A percentile compares a stretch with the other conserved stretches of the same genome.
phyloP scores from a whole-genome alignment of 169 alveolate species.

The Plasmodium fragile region DNA sequence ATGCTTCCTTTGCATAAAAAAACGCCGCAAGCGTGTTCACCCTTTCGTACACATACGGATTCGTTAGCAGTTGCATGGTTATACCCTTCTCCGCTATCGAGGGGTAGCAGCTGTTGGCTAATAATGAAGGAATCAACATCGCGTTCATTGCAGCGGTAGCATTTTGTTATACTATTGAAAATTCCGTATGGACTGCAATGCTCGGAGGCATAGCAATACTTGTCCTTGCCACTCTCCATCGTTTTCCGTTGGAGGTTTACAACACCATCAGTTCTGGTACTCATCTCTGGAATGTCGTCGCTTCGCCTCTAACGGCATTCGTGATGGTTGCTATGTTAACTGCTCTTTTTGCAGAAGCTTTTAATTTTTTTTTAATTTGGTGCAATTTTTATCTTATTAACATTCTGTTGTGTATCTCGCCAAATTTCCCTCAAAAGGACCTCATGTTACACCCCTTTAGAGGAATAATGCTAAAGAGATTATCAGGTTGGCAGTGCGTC shows the following conservation, averaged over 20 bases:
- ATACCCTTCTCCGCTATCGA: not conserved
- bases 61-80: not conserved
- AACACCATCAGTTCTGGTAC: not conserved
- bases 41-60: not conserved
- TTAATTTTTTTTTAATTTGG: not conserved
- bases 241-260: not conserved
- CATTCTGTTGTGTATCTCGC: not conserved
- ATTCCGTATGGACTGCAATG: not conserved
- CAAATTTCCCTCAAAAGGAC: not conserved
- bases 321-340: not conserved
- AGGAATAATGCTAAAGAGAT: not conserved
- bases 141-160: slow-evolving; percentile 30
- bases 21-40: not conserved
- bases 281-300: not conserved
- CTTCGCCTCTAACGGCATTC: not conserved
- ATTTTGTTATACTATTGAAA: slow-evolving; percentile 25
- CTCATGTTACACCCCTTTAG: not conserved
- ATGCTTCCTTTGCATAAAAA: not conserved
- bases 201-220: not conserved
- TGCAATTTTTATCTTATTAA: not conserved
- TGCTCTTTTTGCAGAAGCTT: not conserved
- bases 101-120: not conserved
- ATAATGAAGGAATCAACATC: slow-evolving; percentile 12
- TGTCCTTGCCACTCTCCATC: not conserved
- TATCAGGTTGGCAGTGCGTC: not conserved